Evolutionary conservation across 805 yeast genomes (phyloP).

Genomic region (Candida vartiovaarae): DNA sequence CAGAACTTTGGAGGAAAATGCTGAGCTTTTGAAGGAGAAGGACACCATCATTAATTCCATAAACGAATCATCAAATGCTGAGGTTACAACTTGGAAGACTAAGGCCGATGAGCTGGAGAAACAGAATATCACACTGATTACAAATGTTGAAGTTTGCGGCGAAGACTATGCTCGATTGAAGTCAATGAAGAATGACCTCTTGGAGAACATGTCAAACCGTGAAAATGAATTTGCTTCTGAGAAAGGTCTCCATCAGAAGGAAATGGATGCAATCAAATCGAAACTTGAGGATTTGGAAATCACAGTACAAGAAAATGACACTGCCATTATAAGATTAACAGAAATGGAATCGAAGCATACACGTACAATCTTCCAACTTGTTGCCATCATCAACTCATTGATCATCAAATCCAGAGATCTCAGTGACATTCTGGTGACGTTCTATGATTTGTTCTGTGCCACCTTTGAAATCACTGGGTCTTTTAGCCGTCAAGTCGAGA

Average conservation of each 20-base stretch:
- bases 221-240: constrained; percentile 55
- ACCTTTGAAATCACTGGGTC: constrained; percentile 46
- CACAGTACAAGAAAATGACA: constrained; percentile 26
- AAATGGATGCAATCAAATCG: constrained; percentile 39
- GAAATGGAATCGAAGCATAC: constrained; percentile 6
- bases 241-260: constrained; percentile 39
- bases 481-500: constrained; percentile 45
- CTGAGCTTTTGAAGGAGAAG: not conserved
- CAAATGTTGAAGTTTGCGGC: constrained; percentile 7
- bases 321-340: not conserved
- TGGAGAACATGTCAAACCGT: constrained; percentile 61
- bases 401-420: constrained; percentile 35
- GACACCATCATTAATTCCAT: not conserved
- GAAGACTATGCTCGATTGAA: constrained; percentile 23
- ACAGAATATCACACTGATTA: not conserved
- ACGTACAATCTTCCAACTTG: constrained; percentile 25
- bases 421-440: constrained; percentile 29
- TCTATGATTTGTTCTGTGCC: constrained; percentile 15
- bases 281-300: constrained; percentile 46
- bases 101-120: constrained; percentile 1
- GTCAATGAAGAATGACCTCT: constrained; percentile 51
- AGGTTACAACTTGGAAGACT: not conserved
- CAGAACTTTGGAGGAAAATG: not conserved
- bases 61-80: not conserved
- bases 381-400: constrained; percentile 26